A percentile compares a stretch with the other conserved stretches of the same genome.
phyloP scores from a whole-genome alignment of 805 yeast species.

The Ogataea salicorniae region DNA sequence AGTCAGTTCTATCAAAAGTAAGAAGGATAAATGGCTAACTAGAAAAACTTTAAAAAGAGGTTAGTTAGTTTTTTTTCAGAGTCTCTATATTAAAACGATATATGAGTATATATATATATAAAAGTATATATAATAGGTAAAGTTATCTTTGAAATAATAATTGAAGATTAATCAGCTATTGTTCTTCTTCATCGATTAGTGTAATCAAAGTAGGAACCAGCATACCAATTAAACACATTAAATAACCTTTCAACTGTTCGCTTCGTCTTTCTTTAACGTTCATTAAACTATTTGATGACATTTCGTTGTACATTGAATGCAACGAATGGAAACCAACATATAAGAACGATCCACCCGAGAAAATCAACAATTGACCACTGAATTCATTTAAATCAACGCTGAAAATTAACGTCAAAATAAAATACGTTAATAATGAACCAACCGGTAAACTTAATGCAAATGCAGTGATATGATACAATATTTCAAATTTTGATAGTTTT shows the following conservation, averaged over 20 bases:
- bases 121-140: background rate
- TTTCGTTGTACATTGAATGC: slow-evolving; percentile 33
- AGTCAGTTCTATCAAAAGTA: slow-evolving; percentile 15
- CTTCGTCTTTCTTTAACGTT: background rate
- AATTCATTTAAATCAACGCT: slow-evolving; percentile 27
- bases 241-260: slow-evolving; percentile 10
- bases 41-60: slow-evolving; percentile 22
- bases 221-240: slow-evolving; percentile 25
- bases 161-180: background rate
- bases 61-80: background rate
- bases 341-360: slow-evolving; percentile 69
- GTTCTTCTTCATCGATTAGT: slow-evolving; percentile 19
- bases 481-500: slow-evolving; percentile 14
- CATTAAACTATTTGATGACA: background rate
- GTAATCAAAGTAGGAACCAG: slow-evolving; percentile 24
- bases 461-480: slow-evolving; percentile 42
- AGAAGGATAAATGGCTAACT: slow-evolving; percentile 25
- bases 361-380: slow-evolving; percentile 49
- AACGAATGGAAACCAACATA: slow-evolving; percentile 67
- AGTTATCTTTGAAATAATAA: background rate
- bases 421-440: slow-evolving; percentile 49
- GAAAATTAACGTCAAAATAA: slow-evolving; percentile 9
- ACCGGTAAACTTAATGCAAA: slow-evolving; percentile 62
- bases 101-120: background rate
- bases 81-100: background rate